Evolutionary conservation across 306 rosid species (phyloP), one percentile per base, ranked within the genome.

Genomic region (Ormosia emarginata): DNA sequence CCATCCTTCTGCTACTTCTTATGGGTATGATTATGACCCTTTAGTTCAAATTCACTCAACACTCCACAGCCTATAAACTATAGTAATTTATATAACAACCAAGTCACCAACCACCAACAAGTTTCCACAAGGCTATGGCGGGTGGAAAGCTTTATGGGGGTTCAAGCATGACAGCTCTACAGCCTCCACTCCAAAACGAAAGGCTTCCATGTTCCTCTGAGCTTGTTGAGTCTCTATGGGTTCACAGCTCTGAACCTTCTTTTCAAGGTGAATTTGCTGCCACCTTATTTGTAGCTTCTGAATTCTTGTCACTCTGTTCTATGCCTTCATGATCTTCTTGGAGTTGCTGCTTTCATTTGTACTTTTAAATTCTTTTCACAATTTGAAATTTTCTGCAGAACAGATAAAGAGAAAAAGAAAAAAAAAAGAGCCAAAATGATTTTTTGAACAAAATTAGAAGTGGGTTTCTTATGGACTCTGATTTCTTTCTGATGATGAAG

Each of bases 121-220:
- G 15, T 66, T 79, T 64, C 14, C 15, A 30, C 36, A 15, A 53
- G 41, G 47, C 83, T 55, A 88, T 87, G 91, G 81, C 80, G 1
- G 37, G 78, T 72, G 61, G 82, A 8, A 81, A 81, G 81, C 58
- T 66, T 34, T 80, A 58, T 46, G 87, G 82, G 6, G 67, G 63
- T 69, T 71, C 94, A 7, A 80, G 82, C 74, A 78, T 87, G 86
- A 62, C 79, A 17, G 59, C 67, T 74, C 46, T 85, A 10, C 83
- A 74, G 3, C 86, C 67, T 74, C 46, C 83, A 7, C 83, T 78
- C 4, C 86, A 73, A 67, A 66, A 66, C 40, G 86, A 85, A 72
- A 85, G 63, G 75, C 89, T 44, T 67, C 83, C 88, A 63, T 78
- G 70, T 77, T 64, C 89, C 75, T 75, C 91, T 78, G 88, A 82